A percentile compares a stretch with the other conserved stretches of the same genome.
Conservation (phyloP, 1,284 basidiomycete species). For the Pulchroboletus neoregius region DNA sequence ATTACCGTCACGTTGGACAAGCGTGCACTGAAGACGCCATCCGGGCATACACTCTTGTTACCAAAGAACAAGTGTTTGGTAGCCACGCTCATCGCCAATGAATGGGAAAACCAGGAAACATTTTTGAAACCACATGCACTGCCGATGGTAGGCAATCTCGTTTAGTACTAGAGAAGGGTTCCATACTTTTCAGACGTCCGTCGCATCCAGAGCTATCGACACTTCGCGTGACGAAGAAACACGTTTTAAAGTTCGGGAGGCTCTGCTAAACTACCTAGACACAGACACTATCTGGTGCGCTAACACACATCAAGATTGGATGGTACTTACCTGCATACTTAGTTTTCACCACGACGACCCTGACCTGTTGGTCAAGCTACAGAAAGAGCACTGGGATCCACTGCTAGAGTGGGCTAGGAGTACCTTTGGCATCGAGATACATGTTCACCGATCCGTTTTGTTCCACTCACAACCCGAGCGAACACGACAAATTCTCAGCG, state of each 20-base stretch:
- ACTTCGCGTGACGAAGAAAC: slow-evolving; percentile 57
- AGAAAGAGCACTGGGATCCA: slow-evolving; percentile 88
- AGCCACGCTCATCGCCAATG: slow-evolving; percentile 85
- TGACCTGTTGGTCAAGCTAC: slow-evolving; percentile 71
- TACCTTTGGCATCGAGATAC: slow-evolving; percentile 64
- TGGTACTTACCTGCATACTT: slow-evolving; percentile 9
- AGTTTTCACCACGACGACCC: slow-evolving; percentile 87
- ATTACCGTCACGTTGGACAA: slow-evolving; percentile 79
- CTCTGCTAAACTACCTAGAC: slow-evolving; percentile 83
- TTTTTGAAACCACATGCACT: slow-evolving; percentile 87
- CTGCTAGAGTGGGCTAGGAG: slow-evolving; percentile 75
- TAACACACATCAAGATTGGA: slow-evolving; percentile 1
- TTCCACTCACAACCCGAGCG: slow-evolving; percentile 64
- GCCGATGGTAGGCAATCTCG: slow-evolving; percentile 66
- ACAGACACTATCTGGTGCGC: slow-evolving; percentile 93
- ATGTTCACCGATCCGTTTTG: slow-evolving; percentile 65
- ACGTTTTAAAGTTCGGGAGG: slow-evolving; percentile 64
- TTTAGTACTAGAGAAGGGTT: not conserved
- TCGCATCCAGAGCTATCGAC: slow-evolving; percentile 88
- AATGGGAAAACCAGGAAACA: slow-evolving; percentile 93
- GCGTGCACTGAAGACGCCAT: slow-evolving; percentile 84
- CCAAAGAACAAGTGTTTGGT: slow-evolving; percentile 69
- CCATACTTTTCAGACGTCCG: slow-evolving; percentile 58
- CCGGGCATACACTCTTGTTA: slow-evolving; percentile 69
- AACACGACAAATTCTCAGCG: slow-evolving; percentile 58